Evolutionary conservation across 306 rosid species (phyloP).

Genomic region (Corylus heterophylla): DNA sequence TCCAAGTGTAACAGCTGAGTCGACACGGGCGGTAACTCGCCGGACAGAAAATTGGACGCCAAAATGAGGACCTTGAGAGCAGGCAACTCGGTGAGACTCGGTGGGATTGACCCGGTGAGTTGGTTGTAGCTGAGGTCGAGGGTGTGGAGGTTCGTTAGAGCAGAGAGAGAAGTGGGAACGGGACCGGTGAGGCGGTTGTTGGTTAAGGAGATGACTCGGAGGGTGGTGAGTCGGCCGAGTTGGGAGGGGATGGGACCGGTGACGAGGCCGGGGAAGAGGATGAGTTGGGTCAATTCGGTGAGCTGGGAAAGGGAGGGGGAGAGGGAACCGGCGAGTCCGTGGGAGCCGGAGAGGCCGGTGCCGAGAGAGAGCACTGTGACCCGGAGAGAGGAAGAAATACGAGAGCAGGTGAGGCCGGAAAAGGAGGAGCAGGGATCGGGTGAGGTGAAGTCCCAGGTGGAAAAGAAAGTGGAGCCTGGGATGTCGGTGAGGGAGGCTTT

Average conservation of each 20-base stretch:
- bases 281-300: constrained; percentile 67
- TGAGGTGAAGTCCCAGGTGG: constrained; percentile 73
- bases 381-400: constrained; percentile 29
- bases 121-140: constrained; percentile 74
- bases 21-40: constrained; percentile 35
- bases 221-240: constrained; percentile 46
- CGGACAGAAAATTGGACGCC: constrained; percentile 51
- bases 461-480: constrained; percentile 53
- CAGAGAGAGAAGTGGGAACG: constrained; percentile 49
- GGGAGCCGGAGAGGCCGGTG: constrained; percentile 34
- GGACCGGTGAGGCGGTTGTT: constrained; percentile 69
- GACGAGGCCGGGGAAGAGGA: constrained; percentile 75
- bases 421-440: constrained; percentile 73
- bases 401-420: constrained; percentile 62
- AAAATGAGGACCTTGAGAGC: constrained; percentile 56
- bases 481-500: constrained; percentile 56
- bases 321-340: constrained; percentile 64
- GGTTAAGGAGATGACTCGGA: constrained; percentile 67
- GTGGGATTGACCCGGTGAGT: constrained; percentile 60
- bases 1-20: constrained; percentile 67
- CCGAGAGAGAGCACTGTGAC: constrained; percentile 69
- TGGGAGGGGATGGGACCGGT: constrained; percentile 65
- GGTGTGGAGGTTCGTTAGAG: constrained; percentile 61
- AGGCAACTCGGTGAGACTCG: constrained; percentile 43
- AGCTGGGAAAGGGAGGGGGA: constrained; percentile 46